Base-by-base conservation (phyloP, 2,329 filamentous ascomycete species). In the Colletotrichum falcatum region DNA sequence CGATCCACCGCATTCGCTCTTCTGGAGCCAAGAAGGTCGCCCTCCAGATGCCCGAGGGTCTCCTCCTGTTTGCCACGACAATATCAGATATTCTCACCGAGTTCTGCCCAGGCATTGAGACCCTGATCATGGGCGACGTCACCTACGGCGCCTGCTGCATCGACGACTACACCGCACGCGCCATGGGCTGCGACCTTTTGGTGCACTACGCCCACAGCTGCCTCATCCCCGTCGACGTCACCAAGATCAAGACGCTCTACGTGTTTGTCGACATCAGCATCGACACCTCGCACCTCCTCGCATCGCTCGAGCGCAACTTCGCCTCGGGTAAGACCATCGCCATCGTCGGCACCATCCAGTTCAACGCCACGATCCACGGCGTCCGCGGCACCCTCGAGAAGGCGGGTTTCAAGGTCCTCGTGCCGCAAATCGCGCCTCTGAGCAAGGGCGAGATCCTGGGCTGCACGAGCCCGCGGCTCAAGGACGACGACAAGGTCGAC, bases 131-230 rank as follows among this genome's bases (percentile, higher is more conserved):
- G 96, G 96, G 96, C 72, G 96, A 99, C 79, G 96, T 99, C 53
- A 99, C 96, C 1, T 99, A 99, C 80, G 96, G 96, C 73, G 96
- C 96, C 28, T 99, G 96, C 84, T 99, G 96, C 79, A 98, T 99
- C 76, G 96, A 99, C 79, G 96, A 99, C 82, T 99, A 97, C 82
- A 99, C 96, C 0, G 97, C 96, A 1, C 87, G 95, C 54, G 96
- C 97, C 0, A 87, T 99, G 28, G 96, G 94, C 1, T 99, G 96
- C 79, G 96, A 99, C 76, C 85, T 99, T 8, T 86, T 99, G 12
- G 93, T 99, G 1, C 96, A 99, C 83, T 99, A 99, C 79, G 96
- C 96, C 1, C 96, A 99, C 82, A 97, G 93, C 78, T 99, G 96
- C 76, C 86, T 99, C 73, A 97, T 99, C 75, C 96, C 96, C 0